A percentile compares a stretch with the other conserved stretches of the same genome.
phyloP scores from a whole-genome alignment of 2,329 filamentous ascomycete genomes.

The Epichloe gansuensis region DNA sequence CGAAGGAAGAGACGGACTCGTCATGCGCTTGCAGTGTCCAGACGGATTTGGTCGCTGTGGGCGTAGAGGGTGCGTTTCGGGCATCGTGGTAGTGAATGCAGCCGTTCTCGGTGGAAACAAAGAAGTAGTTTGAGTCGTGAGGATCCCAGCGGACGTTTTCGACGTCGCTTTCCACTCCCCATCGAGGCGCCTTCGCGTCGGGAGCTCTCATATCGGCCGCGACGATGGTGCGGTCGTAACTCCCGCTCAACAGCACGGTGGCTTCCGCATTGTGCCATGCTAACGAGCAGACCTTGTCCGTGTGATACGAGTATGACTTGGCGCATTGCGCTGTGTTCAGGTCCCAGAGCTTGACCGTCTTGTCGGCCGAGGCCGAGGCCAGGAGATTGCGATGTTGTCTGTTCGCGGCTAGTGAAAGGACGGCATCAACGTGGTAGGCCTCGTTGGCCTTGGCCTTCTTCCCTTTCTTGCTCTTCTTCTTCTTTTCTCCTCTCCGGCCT shows the following conservation, averaged over 20 bases:
- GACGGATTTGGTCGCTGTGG: constrained; percentile 66
- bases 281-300: constrained; percentile 93
- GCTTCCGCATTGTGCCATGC: constrained; percentile 85
- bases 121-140: constrained; percentile 88
- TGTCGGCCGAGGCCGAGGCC: constrained; percentile 89
- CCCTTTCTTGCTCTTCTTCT: constrained; percentile 74
- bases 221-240: constrained; percentile 87
- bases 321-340: constrained; percentile 84
- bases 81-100: constrained; percentile 87
- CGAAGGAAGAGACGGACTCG: constrained; percentile 80
- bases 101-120: constrained; percentile 84
- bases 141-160: constrained; percentile 89
- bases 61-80: constrained; percentile 60
- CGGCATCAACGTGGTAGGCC: constrained; percentile 85
- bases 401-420: constrained; percentile 85
- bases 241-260: constrained; percentile 81
- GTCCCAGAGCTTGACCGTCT: constrained; percentile 97
- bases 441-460: constrained; percentile 73
- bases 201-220: constrained; percentile 95
- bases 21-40: constrained; percentile 97
- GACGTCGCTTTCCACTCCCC: constrained; percentile 92
- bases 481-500: constrained; percentile 52
- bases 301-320: constrained; percentile 91
- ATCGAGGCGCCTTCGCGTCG: constrained; percentile 66
- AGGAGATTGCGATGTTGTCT: constrained; percentile 87